Evolutionary conservation across 768 basidiomycete species (phyloP).

Genomic region (Megacollybia marginata): DNA sequence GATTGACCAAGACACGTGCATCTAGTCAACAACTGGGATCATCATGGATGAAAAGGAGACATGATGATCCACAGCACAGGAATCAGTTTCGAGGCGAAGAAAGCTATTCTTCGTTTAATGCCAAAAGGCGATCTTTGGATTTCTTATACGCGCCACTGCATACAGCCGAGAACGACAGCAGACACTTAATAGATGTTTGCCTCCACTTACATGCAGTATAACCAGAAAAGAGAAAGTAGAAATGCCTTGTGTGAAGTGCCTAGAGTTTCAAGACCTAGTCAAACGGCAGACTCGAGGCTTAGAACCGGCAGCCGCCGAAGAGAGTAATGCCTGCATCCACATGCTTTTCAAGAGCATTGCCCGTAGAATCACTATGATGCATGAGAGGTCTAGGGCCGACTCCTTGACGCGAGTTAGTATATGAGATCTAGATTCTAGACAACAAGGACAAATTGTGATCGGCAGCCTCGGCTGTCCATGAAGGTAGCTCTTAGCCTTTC

Average conservation of each 20-base stretch:
- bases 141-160: constrained; percentile 75
- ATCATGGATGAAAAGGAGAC: not conserved
- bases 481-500: too few relatives aligned
- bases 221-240: not conserved
- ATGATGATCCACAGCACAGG: constrained; percentile 38
- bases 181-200: not conserved
- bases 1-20: constrained; percentile 41
- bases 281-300: constrained; percentile 81
- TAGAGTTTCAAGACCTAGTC: constrained; percentile 68
- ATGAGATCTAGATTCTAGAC: too few relatives aligned
- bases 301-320: constrained; percentile 68
- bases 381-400: too few relatives aligned
- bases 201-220: not conserved
- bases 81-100: constrained; percentile 47
- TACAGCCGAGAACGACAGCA: not conserved
- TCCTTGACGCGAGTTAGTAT: too few relatives aligned
- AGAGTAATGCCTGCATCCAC: constrained; percentile 42
- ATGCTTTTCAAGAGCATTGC: constrained; percentile 46
- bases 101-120: constrained; percentile 25
- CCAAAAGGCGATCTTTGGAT: constrained; percentile 55
- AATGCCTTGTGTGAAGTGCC: constrained; percentile 61
- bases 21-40: constrained; percentile 34
- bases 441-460: too few relatives aligned
- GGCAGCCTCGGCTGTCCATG: too few relatives aligned
- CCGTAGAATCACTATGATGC: constrained; percentile 34